Conservation (phyloP, 2,329 filamentous ascomycete genomes). For the Didymella glomerata region DNA sequence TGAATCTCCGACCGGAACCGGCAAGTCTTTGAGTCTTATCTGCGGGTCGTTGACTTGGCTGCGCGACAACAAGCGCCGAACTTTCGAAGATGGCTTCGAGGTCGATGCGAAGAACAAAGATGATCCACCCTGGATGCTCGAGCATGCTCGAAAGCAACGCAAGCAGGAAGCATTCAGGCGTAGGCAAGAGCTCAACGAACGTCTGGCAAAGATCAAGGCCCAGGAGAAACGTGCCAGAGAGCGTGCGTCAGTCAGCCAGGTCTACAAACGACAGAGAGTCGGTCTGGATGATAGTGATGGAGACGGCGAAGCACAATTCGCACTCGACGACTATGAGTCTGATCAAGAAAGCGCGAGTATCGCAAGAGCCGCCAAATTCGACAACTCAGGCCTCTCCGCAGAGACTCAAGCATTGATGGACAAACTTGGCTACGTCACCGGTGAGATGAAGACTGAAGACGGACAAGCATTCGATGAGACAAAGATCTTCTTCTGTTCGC, state of each 20-base stretch:
- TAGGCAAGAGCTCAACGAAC: conserved; percentile 77
- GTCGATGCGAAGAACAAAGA: conserved; percentile 62
- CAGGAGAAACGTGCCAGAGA: conserved; percentile 69
- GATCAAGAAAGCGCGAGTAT: conserved; percentile 58
- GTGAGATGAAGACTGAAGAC: conserved; percentile 56
- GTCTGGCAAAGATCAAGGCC: conserved; percentile 68
- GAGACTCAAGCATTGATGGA: conserved; percentile 79
- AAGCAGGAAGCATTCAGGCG: conserved; percentile 70
- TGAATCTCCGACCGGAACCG: conserved; percentile 92
- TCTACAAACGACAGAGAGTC: conserved; percentile 55
- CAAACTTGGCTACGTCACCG: conserved; percentile 56
- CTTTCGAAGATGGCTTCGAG: conserved; percentile 64
- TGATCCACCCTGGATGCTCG: conserved; percentile 85
- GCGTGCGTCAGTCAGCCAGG: conserved; percentile 57
- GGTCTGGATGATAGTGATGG: conserved; percentile 16
- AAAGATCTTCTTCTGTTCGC: conserved; percentile 91
- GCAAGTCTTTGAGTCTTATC: conserved; percentile 91
- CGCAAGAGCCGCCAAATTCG: conserved; percentile 31
- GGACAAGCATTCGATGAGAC: conserved; percentile 67
- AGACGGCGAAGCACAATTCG: conserved; percentile 71
- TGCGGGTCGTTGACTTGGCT: conserved; percentile 91
- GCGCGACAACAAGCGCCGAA: conserved; percentile 76
- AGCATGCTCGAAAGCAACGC: conserved; percentile 76
- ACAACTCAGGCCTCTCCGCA: conserved; percentile 67
- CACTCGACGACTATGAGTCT: conserved; percentile 78